These are phyloP conservation scores for Harrya chromipes DNA, from an alignment of 768 basidiomycete genomes.

Conservation along the genomic window DNA sequence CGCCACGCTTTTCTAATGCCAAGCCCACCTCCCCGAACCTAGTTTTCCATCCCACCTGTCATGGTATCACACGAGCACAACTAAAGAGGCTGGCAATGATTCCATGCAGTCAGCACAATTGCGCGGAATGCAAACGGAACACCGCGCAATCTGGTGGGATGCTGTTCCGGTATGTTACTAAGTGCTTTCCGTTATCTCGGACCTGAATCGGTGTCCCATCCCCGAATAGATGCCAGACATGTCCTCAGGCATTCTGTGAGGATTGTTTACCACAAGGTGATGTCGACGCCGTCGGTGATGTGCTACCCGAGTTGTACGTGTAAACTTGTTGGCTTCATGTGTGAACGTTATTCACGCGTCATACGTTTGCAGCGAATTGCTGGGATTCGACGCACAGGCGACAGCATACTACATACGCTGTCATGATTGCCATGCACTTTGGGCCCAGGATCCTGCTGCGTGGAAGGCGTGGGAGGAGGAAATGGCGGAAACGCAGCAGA, in stretches of 20 bases:
- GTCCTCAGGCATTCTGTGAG: slow-evolving; percentile 57
- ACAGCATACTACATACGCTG: slow-evolving; percentile 51
- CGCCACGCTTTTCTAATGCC: neutral
- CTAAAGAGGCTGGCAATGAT: slow-evolving; percentile 25
- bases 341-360: slow-evolving; percentile 11
- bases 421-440: slow-evolving; percentile 43
- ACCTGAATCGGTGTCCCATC: neutral
- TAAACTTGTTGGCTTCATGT: neutral
- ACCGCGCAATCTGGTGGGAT: slow-evolving; percentile 52
- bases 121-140: slow-evolving; percentile 41
- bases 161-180: slow-evolving; percentile 46
- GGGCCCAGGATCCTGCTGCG: slow-evolving; percentile 31
- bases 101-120: slow-evolving; percentile 51
- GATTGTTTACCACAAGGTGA: slow-evolving; percentile 55
- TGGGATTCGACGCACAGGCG: slow-evolving; percentile 36
- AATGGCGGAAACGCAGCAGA: slow-evolving; percentile 35
- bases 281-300: slow-evolving; percentile 50
- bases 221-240: slow-evolving; percentile 50
- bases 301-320: slow-evolving; percentile 56
- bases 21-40: neutral
- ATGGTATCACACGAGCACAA: slow-evolving; percentile 36
- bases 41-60: slow-evolving; percentile 57
- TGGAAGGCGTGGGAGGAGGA: slow-evolving; percentile 46
- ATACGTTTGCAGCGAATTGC: slow-evolving; percentile 32
- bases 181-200: neutral